Evolutionary conservation across 2,329 filamentous ascomycete species (phyloP).

Genomic region (Coniella vitis): DNA sequence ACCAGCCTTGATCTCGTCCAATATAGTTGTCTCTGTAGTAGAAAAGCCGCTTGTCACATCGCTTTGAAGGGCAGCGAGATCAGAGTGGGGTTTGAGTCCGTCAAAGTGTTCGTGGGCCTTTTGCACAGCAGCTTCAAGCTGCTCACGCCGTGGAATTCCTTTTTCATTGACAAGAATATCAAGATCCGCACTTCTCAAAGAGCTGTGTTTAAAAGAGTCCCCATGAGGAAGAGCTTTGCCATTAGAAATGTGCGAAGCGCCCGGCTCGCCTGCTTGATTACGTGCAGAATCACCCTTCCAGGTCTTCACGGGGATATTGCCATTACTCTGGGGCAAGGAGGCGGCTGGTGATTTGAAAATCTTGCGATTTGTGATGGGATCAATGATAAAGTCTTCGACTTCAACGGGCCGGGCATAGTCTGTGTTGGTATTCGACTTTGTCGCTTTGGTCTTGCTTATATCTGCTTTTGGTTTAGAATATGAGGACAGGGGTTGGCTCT

Average conservation of each 20-base stretch:
- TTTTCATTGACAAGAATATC: too few species aligned
- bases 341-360: constrained; percentile 26
- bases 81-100: constrained; percentile 17
- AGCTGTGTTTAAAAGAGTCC: too few species aligned
- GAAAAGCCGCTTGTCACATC: too few species aligned
- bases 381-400: constrained; percentile 37
- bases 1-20: too few species aligned
- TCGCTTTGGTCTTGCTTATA: not conserved
- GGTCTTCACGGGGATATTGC: constrained; percentile 23
- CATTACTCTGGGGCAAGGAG: constrained; percentile 15
- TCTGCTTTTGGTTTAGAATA: not conserved
- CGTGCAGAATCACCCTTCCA: constrained; percentile 25
- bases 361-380: constrained; percentile 54
- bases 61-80: too few species aligned
- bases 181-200: too few species aligned
- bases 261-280: too few species aligned
- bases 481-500: not conserved
- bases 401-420: constrained; percentile 8
- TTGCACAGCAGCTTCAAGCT: constrained; percentile 20
- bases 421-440: not conserved
- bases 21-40: too few species aligned
- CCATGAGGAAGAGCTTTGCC: too few species aligned
- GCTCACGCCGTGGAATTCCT: not conserved
- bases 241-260: too few species aligned
- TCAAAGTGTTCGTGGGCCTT: constrained; percentile 23